These are phyloP conservation scores for Schizosaccharomyces pombe DNA, from an alignment of 805 yeast genomes.

Conservation along the genomic window DNA sequence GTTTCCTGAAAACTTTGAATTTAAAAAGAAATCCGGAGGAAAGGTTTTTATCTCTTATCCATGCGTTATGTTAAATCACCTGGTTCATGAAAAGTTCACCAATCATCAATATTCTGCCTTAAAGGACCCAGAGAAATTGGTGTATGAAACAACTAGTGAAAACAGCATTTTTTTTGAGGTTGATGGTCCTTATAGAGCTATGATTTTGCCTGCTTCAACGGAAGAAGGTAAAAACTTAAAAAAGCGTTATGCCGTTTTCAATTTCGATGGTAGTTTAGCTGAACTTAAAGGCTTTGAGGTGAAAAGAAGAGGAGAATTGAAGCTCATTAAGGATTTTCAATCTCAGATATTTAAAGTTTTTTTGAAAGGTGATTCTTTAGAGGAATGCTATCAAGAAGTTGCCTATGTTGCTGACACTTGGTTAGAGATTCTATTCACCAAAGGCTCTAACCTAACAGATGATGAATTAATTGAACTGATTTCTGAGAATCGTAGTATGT, in stretches of 20 bases:
- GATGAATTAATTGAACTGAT: slow-evolving; percentile 83
- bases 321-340: slow-evolving; percentile 81
- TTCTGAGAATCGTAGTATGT: slow-evolving; percentile 91
- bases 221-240: slow-evolving; percentile 94
- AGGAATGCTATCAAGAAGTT: slow-evolving; percentile 65
- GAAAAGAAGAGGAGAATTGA: slow-evolving; percentile 89
- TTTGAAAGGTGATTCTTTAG: slow-evolving; percentile 59
- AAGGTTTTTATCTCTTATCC: slow-evolving; percentile 65
- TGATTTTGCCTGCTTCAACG: slow-evolving; percentile 88
- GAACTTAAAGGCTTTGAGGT: slow-evolving; percentile 92
- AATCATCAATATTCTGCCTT: slow-evolving; percentile 84
- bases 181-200: slow-evolving; percentile 95
- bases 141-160: slow-evolving; percentile 60
- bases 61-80: slow-evolving; percentile 82
- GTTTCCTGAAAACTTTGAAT: slow-evolving; percentile 70
- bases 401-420: slow-evolving; percentile 86
- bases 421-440: slow-evolving; percentile 78
- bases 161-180: slow-evolving; percentile 93
- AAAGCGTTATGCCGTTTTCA: slow-evolving; percentile 91
- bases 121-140: slow-evolving; percentile 40
- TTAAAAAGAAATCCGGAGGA: slow-evolving; percentile 56
- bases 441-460: slow-evolving; percentile 70
- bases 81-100: slow-evolving; percentile 76
- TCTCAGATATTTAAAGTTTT: slow-evolving; percentile 81
- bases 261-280: slow-evolving; percentile 78